Evolutionary conservation across 805 yeast species (phyloP), one percentile per base, ranked within the genome.

Genomic region (Diddensiella santjacobensis): DNA sequence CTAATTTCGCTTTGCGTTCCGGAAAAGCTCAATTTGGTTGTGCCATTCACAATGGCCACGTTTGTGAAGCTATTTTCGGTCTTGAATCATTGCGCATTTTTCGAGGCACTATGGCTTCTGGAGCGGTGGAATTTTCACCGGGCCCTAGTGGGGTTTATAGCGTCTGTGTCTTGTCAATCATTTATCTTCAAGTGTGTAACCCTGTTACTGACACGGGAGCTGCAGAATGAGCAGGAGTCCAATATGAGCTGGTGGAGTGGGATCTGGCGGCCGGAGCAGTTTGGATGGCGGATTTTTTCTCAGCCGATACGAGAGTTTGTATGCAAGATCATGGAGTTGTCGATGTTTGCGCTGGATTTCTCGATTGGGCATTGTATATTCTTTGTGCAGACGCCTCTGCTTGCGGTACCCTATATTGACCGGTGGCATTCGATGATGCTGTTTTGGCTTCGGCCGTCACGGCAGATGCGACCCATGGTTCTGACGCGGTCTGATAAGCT

Each of bases 371-470:
- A 90, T 63, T 61, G 83, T 56, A 73, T 90, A 44, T 74, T 89
- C 61, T 82, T 86, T 71, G 71, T 79, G 56, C 96, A 89, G 71
- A 75, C 84, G 64, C 97, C 97, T 61, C 63, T 89, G 36, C 71
- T 90, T 54, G 72, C 77, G 48, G 71, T 88, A 58, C 98, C 98
- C 61, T 75, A 78, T 61, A 71, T 88, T 63, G 96, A 90, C 71
- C 83, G 83, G 72, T 82, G 89, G 86, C 98, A 90, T 68, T 85
- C 96, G 29, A 78, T 87, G 59, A 85, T 89, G 90, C 75, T 90
- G 68, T 85, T 90, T 79, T 90, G 98, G 98, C 80, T 90, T 71
- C 84, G 84, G 67, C 97, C 96, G 55, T 76, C 87, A 50, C 79
- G 86, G 70, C 87, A 82, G 71, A 84, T 83, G 60, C 82, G 89